Percentiles rank a stretch among this genome's conserved stretches.
Evolutionary conservation across 2,329 filamentous ascomycete species (phyloP).

Genomic region (Colletotrichum sojae): DNA sequence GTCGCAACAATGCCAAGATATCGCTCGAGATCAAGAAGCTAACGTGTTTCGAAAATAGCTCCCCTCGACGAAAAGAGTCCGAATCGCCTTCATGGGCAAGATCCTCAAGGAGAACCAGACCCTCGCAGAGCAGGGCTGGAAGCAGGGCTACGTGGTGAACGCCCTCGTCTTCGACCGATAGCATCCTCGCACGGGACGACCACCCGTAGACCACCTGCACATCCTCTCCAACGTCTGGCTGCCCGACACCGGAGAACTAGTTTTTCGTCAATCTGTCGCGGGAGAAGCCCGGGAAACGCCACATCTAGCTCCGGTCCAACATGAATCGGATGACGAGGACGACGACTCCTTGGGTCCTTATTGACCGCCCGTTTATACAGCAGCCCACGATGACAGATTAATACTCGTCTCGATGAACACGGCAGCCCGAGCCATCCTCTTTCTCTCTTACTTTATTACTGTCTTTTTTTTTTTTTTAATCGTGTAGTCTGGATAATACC

Average conservation of each 20-base stretch:
- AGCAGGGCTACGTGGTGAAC: conserved; percentile 81
- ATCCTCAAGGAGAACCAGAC: conserved; percentile 79
- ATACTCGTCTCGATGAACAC: too few relatives aligned
- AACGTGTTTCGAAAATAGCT: conserved; percentile 61
- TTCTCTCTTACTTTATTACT: background rate
- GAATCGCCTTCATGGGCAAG: conserved; percentile 85
- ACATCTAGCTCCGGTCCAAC: too few relatives aligned
- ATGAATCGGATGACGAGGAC: too few relatives aligned
- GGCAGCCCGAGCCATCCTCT: background rate
- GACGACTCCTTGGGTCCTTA: too few relatives aligned
- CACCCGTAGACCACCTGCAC: conserved; percentile 2
- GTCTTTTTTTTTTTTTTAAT: conserved; percentile 20
- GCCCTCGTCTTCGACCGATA: conserved; percentile 75
- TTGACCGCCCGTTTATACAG: too few relatives aligned
- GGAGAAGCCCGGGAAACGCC: too few relatives aligned
- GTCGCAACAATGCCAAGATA: conserved; percentile 46
- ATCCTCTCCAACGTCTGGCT: background rate
- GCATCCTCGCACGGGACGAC: conserved; percentile 39
- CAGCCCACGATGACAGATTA: too few relatives aligned
- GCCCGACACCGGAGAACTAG: too few relatives aligned
- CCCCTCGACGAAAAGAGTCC: conserved; percentile 70
- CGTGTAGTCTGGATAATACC: conserved; percentile 41
- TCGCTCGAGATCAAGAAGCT: background rate
- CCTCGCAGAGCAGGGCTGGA: conserved; percentile 81
- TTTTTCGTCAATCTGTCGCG: too few relatives aligned